Base-by-base conservation (phyloP, 352 stramenopile species). In the Phytopythium delawarense region DNA sequence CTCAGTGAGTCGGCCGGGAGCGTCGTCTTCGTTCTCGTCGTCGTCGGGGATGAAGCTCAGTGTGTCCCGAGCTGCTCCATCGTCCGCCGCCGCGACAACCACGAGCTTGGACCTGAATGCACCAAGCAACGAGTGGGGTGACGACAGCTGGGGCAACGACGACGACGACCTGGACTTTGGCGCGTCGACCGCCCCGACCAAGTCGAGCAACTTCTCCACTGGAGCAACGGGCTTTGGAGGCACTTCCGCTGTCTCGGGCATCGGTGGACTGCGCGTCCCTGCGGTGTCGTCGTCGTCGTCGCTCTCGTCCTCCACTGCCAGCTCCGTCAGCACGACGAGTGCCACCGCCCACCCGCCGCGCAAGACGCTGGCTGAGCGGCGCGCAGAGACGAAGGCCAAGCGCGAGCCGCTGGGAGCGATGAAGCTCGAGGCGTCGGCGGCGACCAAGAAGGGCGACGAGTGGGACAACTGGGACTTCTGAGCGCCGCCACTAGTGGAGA, bases 381-480 rank as follows among this genome's bases (percentile, higher is more conserved):
- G 76, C 11, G 75, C 78, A 25, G 81, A 92, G 37, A 57, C 70
- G 15, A 92, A 88, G 57, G 65, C 69, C 1, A 90, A 90, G 59
- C 74, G 74, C 50, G 78, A 84, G 57, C 55, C 57, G 45, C 48
- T 82, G 18, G 69, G 72, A 15, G 78, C 84, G 3, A 89, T 91
- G 76, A 92, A 90, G 61, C 67, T 92, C 20, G 61, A 67, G 48
- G 8, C 48, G 46, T 56, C 76, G 28, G 63, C 60, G 18, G 56
- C 62, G 1, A 65, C 61, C 45, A 70, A 87, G 62, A 75, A 72
- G 63, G 74, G 74, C 25, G 81, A 92, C 61, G 78, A 92, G 57
- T 92, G 84, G 84, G 76, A 84, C 61, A 87, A 90, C 59, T 92
- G 84, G 84, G 78, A 91, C 63, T 92, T 92, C 56, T 92, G 84